A percentile compares a stretch with the other conserved stretches of the same genome.
Conservation (phyloP, 805 yeast genomes). For the Zygotorulaspora sp. region DNA sequence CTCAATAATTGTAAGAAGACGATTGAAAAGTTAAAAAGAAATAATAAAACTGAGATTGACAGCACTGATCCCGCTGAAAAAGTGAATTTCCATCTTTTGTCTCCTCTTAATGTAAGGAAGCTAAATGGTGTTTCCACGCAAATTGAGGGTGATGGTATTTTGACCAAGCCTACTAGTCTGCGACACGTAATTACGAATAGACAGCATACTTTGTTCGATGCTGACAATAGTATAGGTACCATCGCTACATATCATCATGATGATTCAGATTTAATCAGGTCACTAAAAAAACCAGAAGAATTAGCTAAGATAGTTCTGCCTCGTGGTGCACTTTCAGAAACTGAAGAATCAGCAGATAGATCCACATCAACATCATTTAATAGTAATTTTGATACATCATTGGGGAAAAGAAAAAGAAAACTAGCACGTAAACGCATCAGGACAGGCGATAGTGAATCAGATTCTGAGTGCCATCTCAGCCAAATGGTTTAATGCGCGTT, state of each 20-base stretch:
- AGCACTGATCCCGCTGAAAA: conserved; percentile 3
- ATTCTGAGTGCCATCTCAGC: conserved; percentile 1
- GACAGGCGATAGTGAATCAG: conserved; percentile 18
- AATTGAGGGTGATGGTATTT: conserved; percentile 10
- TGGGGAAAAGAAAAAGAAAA: conserved; percentile 15
- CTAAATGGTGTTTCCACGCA: conserved; percentile 13
- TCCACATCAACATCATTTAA: conserved; percentile 3
- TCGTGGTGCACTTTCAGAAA: conserved; percentile 16
- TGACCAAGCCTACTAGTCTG: conserved; percentile 20
- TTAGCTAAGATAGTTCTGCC: conserved; percentile 19
- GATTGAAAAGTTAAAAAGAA: conserved; percentile 27
- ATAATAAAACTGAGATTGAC: conserved; percentile 7
- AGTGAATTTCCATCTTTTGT: conserved; percentile 23
- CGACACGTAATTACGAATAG: conserved; percentile 23
- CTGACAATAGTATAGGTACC: conserved; percentile 16
- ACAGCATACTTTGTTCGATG: conserved; percentile 21
- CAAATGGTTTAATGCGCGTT: background rate
- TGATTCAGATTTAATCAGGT: conserved; percentile 17
- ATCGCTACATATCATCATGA: conserved; percentile 13
- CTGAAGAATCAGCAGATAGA: conserved; percentile 9
- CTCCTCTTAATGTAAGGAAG: conserved; percentile 21
- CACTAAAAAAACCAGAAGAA: conserved; percentile 17
- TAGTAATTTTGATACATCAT: background rate
- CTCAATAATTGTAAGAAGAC: conserved; percentile 34
- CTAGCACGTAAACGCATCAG: conserved; percentile 23